These are phyloP conservation scores for Cryptosporidium tyzzeri DNA, from an alignment of 169 alveolate genomes.

Conservation along the genomic window DNA sequence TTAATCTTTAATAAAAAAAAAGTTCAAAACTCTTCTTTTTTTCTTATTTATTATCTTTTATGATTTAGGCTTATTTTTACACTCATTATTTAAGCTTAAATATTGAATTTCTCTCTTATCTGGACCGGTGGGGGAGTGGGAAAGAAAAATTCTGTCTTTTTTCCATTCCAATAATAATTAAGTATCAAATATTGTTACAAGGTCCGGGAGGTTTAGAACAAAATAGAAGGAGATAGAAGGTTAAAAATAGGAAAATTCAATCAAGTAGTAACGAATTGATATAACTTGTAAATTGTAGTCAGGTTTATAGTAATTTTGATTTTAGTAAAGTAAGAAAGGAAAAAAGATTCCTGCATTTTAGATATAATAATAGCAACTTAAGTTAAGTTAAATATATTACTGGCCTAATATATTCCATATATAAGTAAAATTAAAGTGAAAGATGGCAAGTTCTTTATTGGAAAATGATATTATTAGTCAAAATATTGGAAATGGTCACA, in stretches of 20 bases:
- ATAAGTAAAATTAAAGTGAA: no score
- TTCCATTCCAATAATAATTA: no score
- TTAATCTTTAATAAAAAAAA: no score
- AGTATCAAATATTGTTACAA: no score
- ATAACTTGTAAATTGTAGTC: not conserved
- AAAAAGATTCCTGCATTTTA: no score
- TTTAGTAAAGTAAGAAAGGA: not conserved
- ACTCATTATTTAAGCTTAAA: not conserved
- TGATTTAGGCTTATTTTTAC: not conserved
- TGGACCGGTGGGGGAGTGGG: not conserved
- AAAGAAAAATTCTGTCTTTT: not conserved
- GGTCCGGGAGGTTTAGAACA: not conserved
- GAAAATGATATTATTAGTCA: not conserved
- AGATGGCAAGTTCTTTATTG: not conserved
- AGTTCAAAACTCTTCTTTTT: no score
- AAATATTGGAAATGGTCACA: not conserved
- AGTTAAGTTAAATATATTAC: not conserved
- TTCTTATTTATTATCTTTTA: no score
- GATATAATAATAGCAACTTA: not conserved
- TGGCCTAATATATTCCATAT: not conserved
- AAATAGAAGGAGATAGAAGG: not conserved
- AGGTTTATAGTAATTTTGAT: not conserved
- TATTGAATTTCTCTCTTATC: no score
- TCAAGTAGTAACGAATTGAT: not conserved
- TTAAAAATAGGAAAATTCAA: not conserved